These are phyloP conservation scores for Aegilops sharonensis DNA, from an alignment of 176 grass and related monocot genomes.

Conservation along the genomic window DNA sequence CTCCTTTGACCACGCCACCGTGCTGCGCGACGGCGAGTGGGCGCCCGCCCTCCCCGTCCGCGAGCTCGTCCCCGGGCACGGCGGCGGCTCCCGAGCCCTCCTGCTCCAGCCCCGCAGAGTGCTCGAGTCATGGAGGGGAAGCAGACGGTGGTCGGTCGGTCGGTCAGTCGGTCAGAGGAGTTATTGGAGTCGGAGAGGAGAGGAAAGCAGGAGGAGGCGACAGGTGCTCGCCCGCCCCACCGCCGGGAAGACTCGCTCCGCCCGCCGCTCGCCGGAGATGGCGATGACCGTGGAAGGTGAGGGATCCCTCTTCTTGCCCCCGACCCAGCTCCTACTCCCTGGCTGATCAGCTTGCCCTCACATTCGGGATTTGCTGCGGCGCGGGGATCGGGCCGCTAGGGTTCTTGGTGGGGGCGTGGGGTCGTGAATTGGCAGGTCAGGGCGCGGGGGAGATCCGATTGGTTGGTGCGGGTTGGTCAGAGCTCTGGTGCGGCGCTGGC, in stretches of 20 bases:
- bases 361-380: neutral
- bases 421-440: neutral
- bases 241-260: neutral
- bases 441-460: neutral
- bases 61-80: too few species aligned
- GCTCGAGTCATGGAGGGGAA: too few species aligned
- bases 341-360: neutral
- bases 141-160: neutral
- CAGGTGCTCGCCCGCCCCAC: neutral
- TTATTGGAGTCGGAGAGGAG: neutral
- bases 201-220: neutral
- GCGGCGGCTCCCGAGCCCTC: too few species aligned
- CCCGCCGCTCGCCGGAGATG: slow-evolving; percentile 26
- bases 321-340: neutral
- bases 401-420: neutral
- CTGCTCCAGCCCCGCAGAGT: too few species aligned
- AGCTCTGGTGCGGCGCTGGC: neutral
- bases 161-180: neutral
- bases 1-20: too few species aligned
- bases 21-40: too few species aligned
- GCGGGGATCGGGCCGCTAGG: slow-evolving; percentile 23
- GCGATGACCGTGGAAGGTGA: slow-evolving; percentile 82
- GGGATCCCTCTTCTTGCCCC: neutral
- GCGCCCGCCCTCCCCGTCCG: too few species aligned
- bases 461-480: neutral